phyloP scores from a whole-genome alignment of 2,329 filamentous ascomycete species.

The Venturia pyrina region DNA sequence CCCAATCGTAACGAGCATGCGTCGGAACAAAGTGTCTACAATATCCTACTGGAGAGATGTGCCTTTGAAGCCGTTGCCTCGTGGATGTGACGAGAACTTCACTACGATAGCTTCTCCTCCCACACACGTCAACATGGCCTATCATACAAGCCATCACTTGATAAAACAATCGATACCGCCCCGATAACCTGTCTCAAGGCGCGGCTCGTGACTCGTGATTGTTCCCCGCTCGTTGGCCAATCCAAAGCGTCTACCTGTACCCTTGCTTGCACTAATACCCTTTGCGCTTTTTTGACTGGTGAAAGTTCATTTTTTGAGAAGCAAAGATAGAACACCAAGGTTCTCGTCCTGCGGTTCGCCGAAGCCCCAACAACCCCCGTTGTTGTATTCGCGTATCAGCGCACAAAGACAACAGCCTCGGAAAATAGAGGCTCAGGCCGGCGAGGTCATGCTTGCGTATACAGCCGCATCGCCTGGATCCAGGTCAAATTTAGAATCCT shows the following conservation, averaged over 20 bases:
- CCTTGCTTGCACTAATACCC: not conserved
- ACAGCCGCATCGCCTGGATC: not conserved
- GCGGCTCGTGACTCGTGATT: not conserved
- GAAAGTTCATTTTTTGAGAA: slow-evolving; percentile 1
- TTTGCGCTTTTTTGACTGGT: not conserved
- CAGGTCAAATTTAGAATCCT: not conserved
- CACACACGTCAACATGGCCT: not conserved
- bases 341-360: slow-evolving; percentile 4
- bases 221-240: slow-evolving; percentile 4
- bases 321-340: slow-evolving; percentile 3
- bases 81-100: not conserved
- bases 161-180: slow-evolving; percentile 3
- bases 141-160: not conserved
- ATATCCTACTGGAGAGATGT: not conserved
- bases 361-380: not conserved
- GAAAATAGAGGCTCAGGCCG: not conserved
- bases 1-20: slow-evolving; percentile 1
- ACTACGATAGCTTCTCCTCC: not conserved
- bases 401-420: slow-evolving; percentile 2
- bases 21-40: not conserved
- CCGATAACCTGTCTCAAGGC: not conserved
- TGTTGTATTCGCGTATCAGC: slow-evolving; percentile 5
- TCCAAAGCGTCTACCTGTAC: not conserved
- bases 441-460: not conserved
- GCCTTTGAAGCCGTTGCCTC: not conserved